Conservation (phyloP, 2,329 filamentous ascomycete genomes). For the Aureobasidium sp. region DNA sequence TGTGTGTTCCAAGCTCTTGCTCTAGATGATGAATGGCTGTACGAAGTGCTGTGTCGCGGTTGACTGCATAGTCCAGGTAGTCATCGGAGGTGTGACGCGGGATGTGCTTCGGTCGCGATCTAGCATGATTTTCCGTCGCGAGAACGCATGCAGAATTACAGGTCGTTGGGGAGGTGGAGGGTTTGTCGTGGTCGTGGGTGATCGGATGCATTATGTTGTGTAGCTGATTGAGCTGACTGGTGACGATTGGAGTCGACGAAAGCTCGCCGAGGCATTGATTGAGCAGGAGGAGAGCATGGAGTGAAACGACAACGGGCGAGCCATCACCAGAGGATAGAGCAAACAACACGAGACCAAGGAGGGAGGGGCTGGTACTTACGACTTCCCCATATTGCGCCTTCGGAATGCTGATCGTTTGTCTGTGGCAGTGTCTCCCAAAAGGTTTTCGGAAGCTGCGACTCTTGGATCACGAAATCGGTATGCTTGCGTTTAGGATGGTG, state of each 20-base stretch:
- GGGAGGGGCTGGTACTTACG: slow-evolving; percentile 10
- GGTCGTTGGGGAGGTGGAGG: neutral
- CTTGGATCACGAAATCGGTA: neutral
- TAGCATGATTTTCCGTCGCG: slow-evolving; percentile 21
- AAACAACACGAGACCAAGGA: neutral
- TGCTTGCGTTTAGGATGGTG: neutral
- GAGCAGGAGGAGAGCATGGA: neutral
- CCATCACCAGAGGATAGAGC: slow-evolving; percentile 1
- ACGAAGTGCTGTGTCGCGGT: slow-evolving; percentile 24
- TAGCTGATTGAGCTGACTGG: neutral
- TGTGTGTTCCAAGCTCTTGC: slow-evolving; percentile 23
- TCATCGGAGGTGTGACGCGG: slow-evolving; percentile 23
- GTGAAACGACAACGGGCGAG: neutral
- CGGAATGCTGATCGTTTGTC: slow-evolving; percentile 1
- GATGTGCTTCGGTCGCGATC: slow-evolving; percentile 25
- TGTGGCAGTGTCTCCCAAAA: neutral
- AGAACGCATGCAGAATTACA: neutral
- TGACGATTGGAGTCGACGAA: neutral
- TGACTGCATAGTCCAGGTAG: slow-evolving; percentile 25
- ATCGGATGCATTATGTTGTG: neutral
- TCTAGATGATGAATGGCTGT: slow-evolving; percentile 25
- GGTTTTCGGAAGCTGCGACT: neutral
- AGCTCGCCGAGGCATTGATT: neutral
- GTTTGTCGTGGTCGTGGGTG: neutral
- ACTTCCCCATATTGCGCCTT: slow-evolving; percentile 12